These are phyloP conservation scores for Crucibulum laeve DNA, from an alignment of 768 basidiomycete genomes.

Conservation along the genomic window DNA sequence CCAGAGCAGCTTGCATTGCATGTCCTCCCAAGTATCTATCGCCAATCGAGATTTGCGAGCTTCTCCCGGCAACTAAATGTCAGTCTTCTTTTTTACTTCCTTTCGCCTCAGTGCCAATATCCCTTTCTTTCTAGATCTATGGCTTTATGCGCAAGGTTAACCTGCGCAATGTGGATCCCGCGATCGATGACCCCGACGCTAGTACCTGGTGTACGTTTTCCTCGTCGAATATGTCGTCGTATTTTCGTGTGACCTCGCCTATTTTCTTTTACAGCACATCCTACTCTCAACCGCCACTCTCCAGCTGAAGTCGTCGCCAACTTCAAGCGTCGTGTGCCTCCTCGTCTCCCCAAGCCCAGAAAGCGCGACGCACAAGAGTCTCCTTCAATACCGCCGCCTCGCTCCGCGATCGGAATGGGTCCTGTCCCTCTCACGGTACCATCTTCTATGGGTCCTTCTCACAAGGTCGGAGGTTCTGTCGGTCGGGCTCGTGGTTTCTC, in stretches of 20 bases:
- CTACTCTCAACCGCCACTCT: conserved; percentile 87
- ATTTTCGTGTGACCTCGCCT: conserved; percentile 10
- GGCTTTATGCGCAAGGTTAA: conserved; percentile 99
- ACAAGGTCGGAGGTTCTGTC: conserved; percentile 33
- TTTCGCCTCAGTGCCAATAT: conserved; percentile 19
- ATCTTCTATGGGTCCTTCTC: conserved; percentile 36
- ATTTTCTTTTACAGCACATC: conserved; percentile 67
- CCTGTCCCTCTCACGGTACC: conserved; percentile 64
- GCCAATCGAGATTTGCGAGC: conserved; percentile 95
- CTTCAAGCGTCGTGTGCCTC: conserved; percentile 94
- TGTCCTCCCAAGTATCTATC: conserved; percentile 90
- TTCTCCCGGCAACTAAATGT: conserved; percentile 98
- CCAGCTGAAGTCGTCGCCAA: conserved; percentile 87
- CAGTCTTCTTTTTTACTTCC: conserved; percentile 33
- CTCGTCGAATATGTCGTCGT: conserved; percentile 9
- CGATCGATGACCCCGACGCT: conserved; percentile 93
- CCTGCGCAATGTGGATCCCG: conserved; percentile 90
- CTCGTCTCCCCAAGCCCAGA: conserved; percentile 82
- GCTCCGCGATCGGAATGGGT: conserved; percentile 71
- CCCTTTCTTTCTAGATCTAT: conserved; percentile 67
- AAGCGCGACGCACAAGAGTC: conserved; percentile 73
- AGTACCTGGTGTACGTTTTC: conserved; percentile 88
- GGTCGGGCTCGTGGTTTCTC: conserved; percentile 78
- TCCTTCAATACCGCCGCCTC: conserved; percentile 69
- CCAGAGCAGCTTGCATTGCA: conserved; percentile 93